Percentiles rank a stretch among this genome's conserved stretches.
phyloP scores from a whole-genome alignment of 345 rosid genomes.

The Corchorus capsularis region DNA sequence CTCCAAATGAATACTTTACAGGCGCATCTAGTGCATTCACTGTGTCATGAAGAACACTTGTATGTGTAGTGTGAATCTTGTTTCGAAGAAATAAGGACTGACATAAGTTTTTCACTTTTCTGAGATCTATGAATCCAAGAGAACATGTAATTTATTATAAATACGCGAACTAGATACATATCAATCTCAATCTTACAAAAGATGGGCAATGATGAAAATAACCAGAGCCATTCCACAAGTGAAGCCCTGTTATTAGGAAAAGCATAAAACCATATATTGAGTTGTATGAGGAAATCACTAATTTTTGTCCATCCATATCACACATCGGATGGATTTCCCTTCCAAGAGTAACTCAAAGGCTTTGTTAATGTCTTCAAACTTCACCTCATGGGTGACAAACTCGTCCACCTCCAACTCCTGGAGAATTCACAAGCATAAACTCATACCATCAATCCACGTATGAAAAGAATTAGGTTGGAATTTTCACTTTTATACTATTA shows the following conservation, averaged over 20 bases:
- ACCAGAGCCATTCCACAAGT: not conserved
- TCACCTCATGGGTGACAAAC: conserved; percentile 79
- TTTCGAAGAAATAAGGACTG: conserved; percentile 13
- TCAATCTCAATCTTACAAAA: not conserved
- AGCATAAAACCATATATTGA: not conserved
- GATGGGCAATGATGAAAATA: not conserved
- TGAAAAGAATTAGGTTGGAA: too few relatives aligned
- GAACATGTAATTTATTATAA: not conserved
- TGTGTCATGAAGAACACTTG: conserved; percentile 22
- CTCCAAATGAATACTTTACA: conserved; percentile 43
- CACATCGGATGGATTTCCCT: conserved; percentile 72
- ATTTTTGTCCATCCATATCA: conserved; percentile 71
- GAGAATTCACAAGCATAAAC: not conserved
- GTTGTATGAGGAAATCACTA: conserved; percentile 2
- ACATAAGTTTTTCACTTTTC: not conserved
- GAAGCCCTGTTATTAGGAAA: not conserved
- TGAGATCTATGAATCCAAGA: conserved; percentile 8
- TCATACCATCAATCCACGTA: not conserved
- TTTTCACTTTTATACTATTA: too few relatives aligned
- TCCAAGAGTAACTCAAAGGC: conserved; percentile 61
- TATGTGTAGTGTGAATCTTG: not conserved
- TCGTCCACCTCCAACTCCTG: conserved; percentile 74
- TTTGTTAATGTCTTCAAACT: conserved; percentile 69
- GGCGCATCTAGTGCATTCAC: conserved; percentile 53
- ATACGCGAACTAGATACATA: not conserved